Evolutionary conservation across 257 asterid genomes (phyloP).

Genomic region (Solanum megistacrolobum): DNA sequence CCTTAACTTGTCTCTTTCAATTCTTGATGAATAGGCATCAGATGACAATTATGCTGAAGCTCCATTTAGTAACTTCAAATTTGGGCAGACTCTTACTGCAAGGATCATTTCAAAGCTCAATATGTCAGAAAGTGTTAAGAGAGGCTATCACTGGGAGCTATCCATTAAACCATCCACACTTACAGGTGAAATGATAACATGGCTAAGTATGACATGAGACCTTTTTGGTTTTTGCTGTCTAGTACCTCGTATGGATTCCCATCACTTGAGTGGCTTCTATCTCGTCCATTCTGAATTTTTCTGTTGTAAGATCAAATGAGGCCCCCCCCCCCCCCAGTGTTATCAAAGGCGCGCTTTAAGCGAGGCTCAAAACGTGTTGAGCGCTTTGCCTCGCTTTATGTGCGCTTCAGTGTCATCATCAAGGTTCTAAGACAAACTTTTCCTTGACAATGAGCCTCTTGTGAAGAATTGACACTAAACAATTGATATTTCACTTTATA

Average conservation of each 20-base stretch:
- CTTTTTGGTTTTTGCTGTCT: background rate
- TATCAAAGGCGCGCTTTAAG: background rate
- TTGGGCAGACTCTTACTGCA: conserved; percentile 73
- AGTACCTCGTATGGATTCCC: background rate
- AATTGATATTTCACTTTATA: background rate
- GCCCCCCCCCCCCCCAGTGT: no score
- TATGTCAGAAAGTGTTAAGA: conserved; percentile 29
- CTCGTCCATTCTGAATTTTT: background rate
- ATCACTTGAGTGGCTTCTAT: background rate
- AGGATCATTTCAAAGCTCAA: conserved; percentile 63
- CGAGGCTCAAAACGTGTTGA: background rate
- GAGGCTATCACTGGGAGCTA: conserved; percentile 59
- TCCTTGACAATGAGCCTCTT: background rate
- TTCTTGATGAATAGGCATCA: conserved; percentile 37
- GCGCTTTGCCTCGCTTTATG: background rate
- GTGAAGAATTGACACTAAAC: background rate
- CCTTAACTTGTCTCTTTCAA: background rate
- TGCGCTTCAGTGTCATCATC: background rate
- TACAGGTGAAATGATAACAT: conserved; percentile 32
- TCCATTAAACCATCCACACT: conserved; percentile 70
- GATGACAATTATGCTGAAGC: conserved; percentile 53
- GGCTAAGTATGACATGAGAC: background rate
- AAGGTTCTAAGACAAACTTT: background rate
- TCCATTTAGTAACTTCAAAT: conserved; percentile 45
- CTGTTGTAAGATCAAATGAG: background rate